phyloP scores from a whole-genome alignment of 2,329 filamentous ascomycete species.

The Plenodomus lindquistii region DNA sequence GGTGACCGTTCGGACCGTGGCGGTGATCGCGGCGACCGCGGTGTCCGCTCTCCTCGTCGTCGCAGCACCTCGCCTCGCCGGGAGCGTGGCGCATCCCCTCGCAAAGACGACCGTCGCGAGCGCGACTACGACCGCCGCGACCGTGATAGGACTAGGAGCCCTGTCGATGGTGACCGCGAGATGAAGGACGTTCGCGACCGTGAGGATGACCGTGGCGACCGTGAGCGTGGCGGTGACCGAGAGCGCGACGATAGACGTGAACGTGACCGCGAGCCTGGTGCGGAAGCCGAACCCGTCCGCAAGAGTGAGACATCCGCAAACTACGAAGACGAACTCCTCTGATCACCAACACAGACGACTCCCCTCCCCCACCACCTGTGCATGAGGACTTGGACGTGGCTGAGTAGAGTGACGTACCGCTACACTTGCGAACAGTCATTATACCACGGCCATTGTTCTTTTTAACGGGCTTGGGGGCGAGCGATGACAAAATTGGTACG shows the following conservation, averaged over 20 bases:
- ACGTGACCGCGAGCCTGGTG: conserved; percentile 64
- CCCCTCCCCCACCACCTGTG: conserved; percentile 70
- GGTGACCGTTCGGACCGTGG: conserved; percentile 66
- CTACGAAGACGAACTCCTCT: conserved; percentile 24
- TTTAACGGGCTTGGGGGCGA: conserved; percentile 20
- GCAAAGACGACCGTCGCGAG: conserved; percentile 69
- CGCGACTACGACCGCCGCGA: conserved; percentile 72
- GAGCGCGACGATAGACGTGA: conserved; percentile 57
- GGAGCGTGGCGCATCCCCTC: conserved; percentile 69
- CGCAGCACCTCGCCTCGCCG: conserved; percentile 58
- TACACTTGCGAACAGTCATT: conserved; percentile 13
- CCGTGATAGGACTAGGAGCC: conserved; percentile 72
- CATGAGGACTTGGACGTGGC: conserved; percentile 97
- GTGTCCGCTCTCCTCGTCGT: conserved; percentile 63
- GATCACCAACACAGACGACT: conserved; percentile 62
- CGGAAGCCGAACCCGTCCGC: conserved; percentile 79
- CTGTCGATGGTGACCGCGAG: conserved; percentile 56
- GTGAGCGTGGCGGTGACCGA: conserved; percentile 49
- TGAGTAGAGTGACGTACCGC: conserved; percentile 57
- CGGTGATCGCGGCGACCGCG: conserved; percentile 70
- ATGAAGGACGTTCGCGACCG: conserved; percentile 61
- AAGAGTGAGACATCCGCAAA: conserved; percentile 66
- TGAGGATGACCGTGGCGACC: conserved; percentile 59
- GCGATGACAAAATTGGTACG: conserved; percentile 23
- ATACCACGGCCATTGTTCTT: conserved; percentile 16